phyloP scores from a whole-genome alignment of 768 basidiomycete species.

The Leccinum rimulosum region DNA sequence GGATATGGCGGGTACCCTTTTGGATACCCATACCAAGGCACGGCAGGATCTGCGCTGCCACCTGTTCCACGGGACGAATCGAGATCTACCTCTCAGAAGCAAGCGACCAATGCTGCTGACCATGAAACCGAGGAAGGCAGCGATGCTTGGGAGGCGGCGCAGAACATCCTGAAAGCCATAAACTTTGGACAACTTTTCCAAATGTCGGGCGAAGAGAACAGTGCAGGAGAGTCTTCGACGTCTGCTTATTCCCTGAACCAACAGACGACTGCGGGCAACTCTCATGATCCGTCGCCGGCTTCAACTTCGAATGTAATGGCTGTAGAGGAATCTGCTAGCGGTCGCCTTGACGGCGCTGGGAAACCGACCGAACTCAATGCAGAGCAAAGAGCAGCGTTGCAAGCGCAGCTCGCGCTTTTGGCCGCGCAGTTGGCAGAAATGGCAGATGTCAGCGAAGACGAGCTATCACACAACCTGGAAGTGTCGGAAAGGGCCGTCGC shows the following conservation, averaged over 20 bases:
- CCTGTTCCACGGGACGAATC: slow-evolving; percentile 1
- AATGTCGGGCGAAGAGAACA: slow-evolving; percentile 30
- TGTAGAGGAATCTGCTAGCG: slow-evolving; percentile 5
- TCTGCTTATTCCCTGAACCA: slow-evolving; percentile 3
- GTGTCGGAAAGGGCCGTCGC: not conserved
- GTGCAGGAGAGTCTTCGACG: slow-evolving; percentile 10
- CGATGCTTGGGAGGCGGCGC: slow-evolving; percentile 75
- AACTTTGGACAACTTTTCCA: slow-evolving; percentile 61
- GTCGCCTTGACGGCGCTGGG: slow-evolving; percentile 4
- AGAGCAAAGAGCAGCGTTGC: slow-evolving; percentile 61
- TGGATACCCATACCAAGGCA: slow-evolving; percentile 34
- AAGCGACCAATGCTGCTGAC: slow-evolving; percentile 8
- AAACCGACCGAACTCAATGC: slow-evolving; percentile 32
- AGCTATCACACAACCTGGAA: slow-evolving; percentile 28
- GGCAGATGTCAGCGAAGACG: slow-evolving; percentile 41
- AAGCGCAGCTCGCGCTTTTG: slow-evolving; percentile 69
- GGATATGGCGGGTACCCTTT: slow-evolving; percentile 41
- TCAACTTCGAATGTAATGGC: not conserved
- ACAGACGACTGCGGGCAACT: not conserved
- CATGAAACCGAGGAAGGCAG: slow-evolving; percentile 42
- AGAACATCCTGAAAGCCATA: slow-evolving; percentile 74
- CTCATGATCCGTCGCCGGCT: slow-evolving; percentile 6
- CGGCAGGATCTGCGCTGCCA: slow-evolving; percentile 8
- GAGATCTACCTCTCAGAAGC: slow-evolving; percentile 14
- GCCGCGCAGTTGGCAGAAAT: slow-evolving; percentile 73